Evolutionary conservation across 495 filamentous ascomycete species (phyloP), one percentile per base, ranked within the genome.

Genomic region (Hypoxylon subgilvum): DNA sequence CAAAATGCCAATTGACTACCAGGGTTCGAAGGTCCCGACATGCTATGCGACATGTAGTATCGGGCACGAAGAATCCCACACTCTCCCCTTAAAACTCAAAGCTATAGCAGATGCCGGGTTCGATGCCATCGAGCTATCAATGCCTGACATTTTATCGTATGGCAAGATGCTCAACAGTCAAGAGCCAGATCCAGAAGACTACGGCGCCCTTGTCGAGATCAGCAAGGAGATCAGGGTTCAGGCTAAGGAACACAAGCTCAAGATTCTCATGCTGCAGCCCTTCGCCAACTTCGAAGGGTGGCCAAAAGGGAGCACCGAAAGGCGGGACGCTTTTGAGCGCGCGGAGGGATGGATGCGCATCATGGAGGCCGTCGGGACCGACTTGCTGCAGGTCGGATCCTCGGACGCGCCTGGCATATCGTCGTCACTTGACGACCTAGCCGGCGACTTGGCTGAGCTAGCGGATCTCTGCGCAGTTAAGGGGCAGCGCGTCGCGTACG

Each of bases 271-370:
- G 74, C 69, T 95, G 7, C 90, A 93, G 63, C 88, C 90, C 0
- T 92, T 92, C 63, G 71, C 84, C 5, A 88, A 91, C 51, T 91
- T 92, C 61, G 90, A 95, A 61, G 90, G 89, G 4, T 94, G 89
- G 87, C 71, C 76, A 1, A 75, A 76, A 16, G 85, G 75, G 0
- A 82, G 79, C 4, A 50, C 65, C 2, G 82, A 87, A 67, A 69
- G 87, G 14, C 74, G 83, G 19, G 84, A 88, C 40, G 89, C 87
- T 0, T 90, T 90, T 55, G 65, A 68, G 4, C 76, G 85, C 31
- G 89, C 86, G 0, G 69, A 72, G 6, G 86, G 85, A 0, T 93
- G 88, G 89, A 86, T 89, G 50, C 66, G 76, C 35, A 83, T 93
- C 31, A 91, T 93, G 88, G 73, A 86, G 35, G 82, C 82, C 10